These are phyloP conservation scores for Leavenworthia alabamica DNA, from an alignment of 345 rosid genomes.

Conservation along the genomic window DNA sequence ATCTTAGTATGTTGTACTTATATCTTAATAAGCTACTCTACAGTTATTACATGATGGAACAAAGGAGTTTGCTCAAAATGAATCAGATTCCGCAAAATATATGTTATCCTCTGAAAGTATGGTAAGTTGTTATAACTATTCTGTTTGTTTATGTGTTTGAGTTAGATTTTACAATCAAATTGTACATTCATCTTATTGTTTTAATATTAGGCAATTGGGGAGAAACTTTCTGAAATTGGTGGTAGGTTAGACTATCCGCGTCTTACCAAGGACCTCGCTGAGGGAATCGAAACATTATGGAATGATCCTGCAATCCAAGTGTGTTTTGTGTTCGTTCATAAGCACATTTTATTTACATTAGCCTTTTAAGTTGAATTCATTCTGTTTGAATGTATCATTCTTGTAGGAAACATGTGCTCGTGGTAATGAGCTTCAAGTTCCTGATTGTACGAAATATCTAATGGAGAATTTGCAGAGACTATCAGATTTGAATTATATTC, in stretches of 20 bases:
- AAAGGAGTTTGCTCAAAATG: conserved; percentile 87
- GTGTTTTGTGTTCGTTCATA: not conserved
- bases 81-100: conserved; percentile 54
- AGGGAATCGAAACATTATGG: conserved; percentile 79
- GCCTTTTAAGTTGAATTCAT: not conserved
- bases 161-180: not conserved
- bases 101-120: conserved; percentile 56
- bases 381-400: not conserved
- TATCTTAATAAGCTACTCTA: not conserved
- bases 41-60: conserved; percentile 90
- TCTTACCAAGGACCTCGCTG: conserved; percentile 70
- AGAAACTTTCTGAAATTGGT: conserved; percentile 77
- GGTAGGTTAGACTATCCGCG: conserved; percentile 62
- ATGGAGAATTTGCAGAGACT: conserved; percentile 88
- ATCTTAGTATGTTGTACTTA: not conserved
- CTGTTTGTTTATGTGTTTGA: not conserved
- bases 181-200: conserved; percentile 14
- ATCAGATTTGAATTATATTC: conserved; percentile 70
- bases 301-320: conserved; percentile 95
- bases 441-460: conserved; percentile 84
- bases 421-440: conserved; percentile 88
- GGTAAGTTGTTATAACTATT: conserved; percentile 38
- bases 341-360: not conserved
- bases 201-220: conserved; percentile 59
- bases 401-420: conserved; percentile 78